Base-by-base conservation (phyloP, 441 rosid genomes). In the Metrosideros polymorpha region DNA sequence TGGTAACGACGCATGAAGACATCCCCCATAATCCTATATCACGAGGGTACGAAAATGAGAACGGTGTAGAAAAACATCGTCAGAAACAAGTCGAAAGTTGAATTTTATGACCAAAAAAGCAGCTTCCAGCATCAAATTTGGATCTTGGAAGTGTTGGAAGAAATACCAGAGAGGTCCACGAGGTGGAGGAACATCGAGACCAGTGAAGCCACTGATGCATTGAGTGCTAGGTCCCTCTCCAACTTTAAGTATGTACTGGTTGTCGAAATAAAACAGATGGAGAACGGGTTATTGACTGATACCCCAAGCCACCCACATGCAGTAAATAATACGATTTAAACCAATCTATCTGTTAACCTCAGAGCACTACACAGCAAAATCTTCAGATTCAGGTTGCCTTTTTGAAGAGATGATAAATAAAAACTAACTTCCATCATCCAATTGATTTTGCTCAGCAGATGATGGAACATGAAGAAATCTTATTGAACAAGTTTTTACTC, bases 151-250 rank as follows among this genome's bases (percentile, higher is more conserved):
- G n/a, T 12, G 29, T 25, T 84, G 7, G 15, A 22, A 12, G 53
- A n/a, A n/a, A 43, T 84, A 84, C 88, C 88, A 87, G 79, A 87
- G 84, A 27, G 86, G 86, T 35, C 88, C 88, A 45, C 24, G 66
- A 25, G 88, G 86, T 25, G 86, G 86, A 77, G 86, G 84, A 29
- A 87, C 79, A 29, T 87, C 88, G n/a, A 87, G 32, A 9, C 49
- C 79, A 25, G 32, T 56, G 77, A 87, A 87, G 43, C 88, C 88
- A 29, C 86, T 87, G 57, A 87, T 76, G 86, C 88, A 87, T 59
- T 87, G 88, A 49, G 86, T 47, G 17, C 32, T 19, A 10, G 84
- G 24, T 29, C 84, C 88, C 39, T 84, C 30, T 7, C 84, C 51
- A 3, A 87, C 79, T 85, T 87, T 84, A 42, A 87, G 83, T 17